phyloP scores from a whole-genome alignment of 345 rosid species.

The Dipteronia sinensis region DNA sequence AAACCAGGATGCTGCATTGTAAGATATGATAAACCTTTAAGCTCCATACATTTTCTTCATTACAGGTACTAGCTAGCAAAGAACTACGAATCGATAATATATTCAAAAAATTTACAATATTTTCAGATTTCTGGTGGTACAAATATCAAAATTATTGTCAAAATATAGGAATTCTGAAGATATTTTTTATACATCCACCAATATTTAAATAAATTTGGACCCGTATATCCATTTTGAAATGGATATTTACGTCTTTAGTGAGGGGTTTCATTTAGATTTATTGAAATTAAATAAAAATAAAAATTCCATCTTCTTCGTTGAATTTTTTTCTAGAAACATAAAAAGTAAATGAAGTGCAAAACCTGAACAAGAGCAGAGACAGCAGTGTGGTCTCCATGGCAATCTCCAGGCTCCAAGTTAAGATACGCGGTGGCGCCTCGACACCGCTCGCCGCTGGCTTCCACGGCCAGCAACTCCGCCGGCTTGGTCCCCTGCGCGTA shows the following conservation, averaged over 20 bases:
- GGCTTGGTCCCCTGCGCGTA: conserved; percentile 92
- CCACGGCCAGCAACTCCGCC: conserved; percentile 72
- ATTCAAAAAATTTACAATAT: too few species aligned
- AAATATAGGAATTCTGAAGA: not conserved
- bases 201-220: too few species aligned
- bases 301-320: too few species aligned
- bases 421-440: conserved; percentile 77
- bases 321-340: not conserved
- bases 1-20: not conserved
- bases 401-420: conserved; percentile 92
- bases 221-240: too few species aligned
- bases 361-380: conserved; percentile 93
- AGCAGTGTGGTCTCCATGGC: conserved; percentile 82
- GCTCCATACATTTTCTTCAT: not conserved
- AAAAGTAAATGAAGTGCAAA: not conserved
- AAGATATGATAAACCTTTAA: not conserved
- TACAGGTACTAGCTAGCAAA: not conserved
- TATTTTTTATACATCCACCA: too few species aligned
- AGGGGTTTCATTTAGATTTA: too few species aligned
- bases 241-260: too few species aligned
- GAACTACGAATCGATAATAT: too few species aligned
- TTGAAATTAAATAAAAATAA: too few species aligned
- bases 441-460: conserved; percentile 59
- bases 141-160: too few species aligned
- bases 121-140: too few species aligned